phyloP scores from a whole-genome alignment of 129 eudicot genomes.

The Gnaphalium uliginosum region DNA sequence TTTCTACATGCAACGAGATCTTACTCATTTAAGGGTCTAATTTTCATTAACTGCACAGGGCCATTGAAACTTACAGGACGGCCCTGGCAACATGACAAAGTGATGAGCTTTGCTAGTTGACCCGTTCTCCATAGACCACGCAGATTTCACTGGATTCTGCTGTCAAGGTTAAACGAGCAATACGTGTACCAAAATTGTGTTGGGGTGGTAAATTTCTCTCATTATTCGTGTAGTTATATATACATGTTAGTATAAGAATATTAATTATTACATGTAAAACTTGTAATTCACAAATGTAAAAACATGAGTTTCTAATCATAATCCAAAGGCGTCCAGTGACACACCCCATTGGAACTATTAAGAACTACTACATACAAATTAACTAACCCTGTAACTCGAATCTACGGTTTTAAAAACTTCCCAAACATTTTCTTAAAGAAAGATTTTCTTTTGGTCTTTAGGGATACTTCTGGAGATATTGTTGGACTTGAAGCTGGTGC shows the following conservation, averaged over 20 bases:
- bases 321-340: conserved; percentile 12
- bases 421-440: conserved; percentile 15
- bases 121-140: too few species aligned
- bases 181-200: too few species aligned
- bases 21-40: too few species aligned
- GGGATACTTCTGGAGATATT: conserved; percentile 30
- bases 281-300: conserved; percentile 17
- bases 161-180: too few species aligned
- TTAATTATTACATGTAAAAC: conserved; percentile 9
- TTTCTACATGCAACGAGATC: too few species aligned
- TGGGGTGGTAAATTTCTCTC: neutral
- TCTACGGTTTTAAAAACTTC: conserved; percentile 14
- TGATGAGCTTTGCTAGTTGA: too few species aligned
- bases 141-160: too few species aligned
- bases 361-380: conserved; percentile 28
- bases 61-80: too few species aligned
- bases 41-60: too few species aligned
- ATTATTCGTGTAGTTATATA: neutral
- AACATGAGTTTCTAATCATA: conserved; percentile 15
- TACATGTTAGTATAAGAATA: conserved; percentile 22
- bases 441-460: conserved; percentile 9
- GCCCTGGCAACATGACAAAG: too few species aligned
- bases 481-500: conserved; percentile 28
- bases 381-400: conserved; percentile 22
- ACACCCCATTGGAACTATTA: conserved; percentile 23